Evolutionary conservation across 1,284 basidiomycete genomes (phyloP), one percentile per base, ranked within the genome.

Genomic region (Albatrellus sp.): DNA sequence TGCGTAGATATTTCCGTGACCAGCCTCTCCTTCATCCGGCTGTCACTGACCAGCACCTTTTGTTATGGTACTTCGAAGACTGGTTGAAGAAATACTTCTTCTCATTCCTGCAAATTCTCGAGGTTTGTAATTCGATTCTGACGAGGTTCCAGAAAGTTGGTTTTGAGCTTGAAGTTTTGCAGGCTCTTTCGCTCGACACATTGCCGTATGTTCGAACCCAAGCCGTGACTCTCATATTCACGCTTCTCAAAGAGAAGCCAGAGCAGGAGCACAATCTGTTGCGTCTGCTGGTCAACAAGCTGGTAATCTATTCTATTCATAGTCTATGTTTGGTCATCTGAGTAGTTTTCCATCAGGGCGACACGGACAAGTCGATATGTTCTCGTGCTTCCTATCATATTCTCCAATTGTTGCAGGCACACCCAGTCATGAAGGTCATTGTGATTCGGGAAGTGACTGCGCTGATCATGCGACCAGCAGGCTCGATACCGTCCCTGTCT

Each of bases 21-120:
- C 94, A 98, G 57, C 83, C 87, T 2, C 62, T 94, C 14, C 56
- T 71, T 1, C 80, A 86, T 57, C 72, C 76, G 0, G 64, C 69
- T 2, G 69, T 80, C 12, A 83, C 86, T 0, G 82, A 94, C 49
- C 69, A 77, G 38, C 80, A 90, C 59, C 64, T 97, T 0, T 57
- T 92, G 9, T 51, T 87, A 2, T 98, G 85, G 81, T 84, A 85
- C 50, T 98, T 94, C 60, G 96, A 99, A 60, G 93, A 98, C 57
- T 93, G 90, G 81, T 65, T 98, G 46, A 99, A 99, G 66, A 92
- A 91, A 55, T 97, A 85, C 63, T 98, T 96, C 69, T 98, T 96
- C 65, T 81, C 81, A 13, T 68, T 98, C 38, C 73, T 99, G 7
- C 88, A 96, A 59, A 76, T 89, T 35, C 76, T 98, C 34, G 94